phyloP scores from a whole-genome alignment of 805 yeast species.

The Candida chauliodis region DNA sequence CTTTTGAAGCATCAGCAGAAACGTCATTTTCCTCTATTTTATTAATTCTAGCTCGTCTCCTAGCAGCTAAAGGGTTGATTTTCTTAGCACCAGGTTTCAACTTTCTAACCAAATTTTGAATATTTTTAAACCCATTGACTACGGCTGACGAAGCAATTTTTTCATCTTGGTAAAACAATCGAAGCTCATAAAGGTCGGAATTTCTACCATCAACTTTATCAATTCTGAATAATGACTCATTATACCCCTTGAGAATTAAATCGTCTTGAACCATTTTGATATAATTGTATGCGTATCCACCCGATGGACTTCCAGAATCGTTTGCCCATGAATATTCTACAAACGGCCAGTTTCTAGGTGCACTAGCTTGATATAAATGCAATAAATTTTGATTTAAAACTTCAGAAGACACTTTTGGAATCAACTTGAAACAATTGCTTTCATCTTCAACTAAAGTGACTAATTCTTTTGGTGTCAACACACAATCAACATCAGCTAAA shows the following conservation, averaged over 20 bases:
- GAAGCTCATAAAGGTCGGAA: conserved; percentile 68
- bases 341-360: conserved; percentile 65
- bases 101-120: conserved; percentile 87
- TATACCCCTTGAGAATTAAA: conserved; percentile 17
- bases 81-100: conserved; percentile 44
- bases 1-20: conserved; percentile 57
- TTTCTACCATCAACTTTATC: conserved; percentile 59
- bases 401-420: conserved; percentile 14
- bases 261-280: conserved; percentile 37
- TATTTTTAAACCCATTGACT: conserved; percentile 89
- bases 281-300: conserved; percentile 82
- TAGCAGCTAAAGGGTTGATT: conserved; percentile 38
- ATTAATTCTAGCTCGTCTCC: conserved; percentile 40
- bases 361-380: conserved; percentile 26
- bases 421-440: conserved; percentile 31
- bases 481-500: conserved; percentile 79
- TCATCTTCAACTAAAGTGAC: conserved; percentile 62
- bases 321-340: conserved; percentile 63
- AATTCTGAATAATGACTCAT: conserved; percentile 17
- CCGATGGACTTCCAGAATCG: conserved; percentile 78
- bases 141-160: conserved; percentile 53
- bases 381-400: conserved; percentile 5
- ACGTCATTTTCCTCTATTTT: conserved; percentile 15
- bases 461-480: conserved; percentile 85
- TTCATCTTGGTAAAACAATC: conserved; percentile 42